These are phyloP conservation scores for Mastigamoeba balamuthi DNA, from an alignment of 78 protist genomes.

Conservation along the genomic window DNA sequence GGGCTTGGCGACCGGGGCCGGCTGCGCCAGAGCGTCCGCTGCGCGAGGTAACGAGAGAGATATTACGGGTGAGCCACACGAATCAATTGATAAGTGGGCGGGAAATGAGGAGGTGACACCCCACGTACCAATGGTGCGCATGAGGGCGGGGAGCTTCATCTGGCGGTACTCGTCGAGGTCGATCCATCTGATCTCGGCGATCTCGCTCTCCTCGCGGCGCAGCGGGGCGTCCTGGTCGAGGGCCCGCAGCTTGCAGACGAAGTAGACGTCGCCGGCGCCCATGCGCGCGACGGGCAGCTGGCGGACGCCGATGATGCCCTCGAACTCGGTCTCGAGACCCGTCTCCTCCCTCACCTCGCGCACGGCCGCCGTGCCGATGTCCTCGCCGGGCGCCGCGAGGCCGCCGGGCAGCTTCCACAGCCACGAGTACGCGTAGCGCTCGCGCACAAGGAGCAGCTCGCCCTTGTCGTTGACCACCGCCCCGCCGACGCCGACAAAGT, in stretches of 20 bases:
- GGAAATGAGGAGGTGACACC: too few relatives aligned
- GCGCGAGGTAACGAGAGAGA: too few relatives aligned
- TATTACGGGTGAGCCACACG: too few relatives aligned
- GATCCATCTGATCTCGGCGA: background rate
- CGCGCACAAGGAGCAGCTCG: constrained; percentile 1
- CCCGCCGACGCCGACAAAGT: constrained; percentile 15
- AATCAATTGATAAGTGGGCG: too few relatives aligned
- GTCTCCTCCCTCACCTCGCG: constrained; percentile 42
- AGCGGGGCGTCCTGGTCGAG: background rate
- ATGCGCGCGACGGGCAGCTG: background rate
- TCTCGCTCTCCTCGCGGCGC: background rate
- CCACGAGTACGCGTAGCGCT: background rate
- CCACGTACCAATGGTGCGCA: too few relatives aligned
- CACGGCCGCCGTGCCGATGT: background rate
- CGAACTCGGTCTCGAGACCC: background rate
- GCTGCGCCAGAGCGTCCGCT: too few relatives aligned
- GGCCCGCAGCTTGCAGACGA: background rate
- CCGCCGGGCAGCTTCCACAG: constrained; percentile 44
- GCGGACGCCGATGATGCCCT: background rate
- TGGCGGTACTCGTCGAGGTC: background rate
- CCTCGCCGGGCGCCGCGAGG: constrained; percentile 5
- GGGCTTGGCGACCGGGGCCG: too few relatives aligned
- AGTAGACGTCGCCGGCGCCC: constrained; percentile 1
- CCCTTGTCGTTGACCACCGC: background rate
- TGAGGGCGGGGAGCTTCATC: too few relatives aligned